Percentiles rank a stretch among this genome's conserved stretches.
phyloP scores from a whole-genome alignment of 1,284 basidiomycete species.

The Termitomyces sp. region DNA sequence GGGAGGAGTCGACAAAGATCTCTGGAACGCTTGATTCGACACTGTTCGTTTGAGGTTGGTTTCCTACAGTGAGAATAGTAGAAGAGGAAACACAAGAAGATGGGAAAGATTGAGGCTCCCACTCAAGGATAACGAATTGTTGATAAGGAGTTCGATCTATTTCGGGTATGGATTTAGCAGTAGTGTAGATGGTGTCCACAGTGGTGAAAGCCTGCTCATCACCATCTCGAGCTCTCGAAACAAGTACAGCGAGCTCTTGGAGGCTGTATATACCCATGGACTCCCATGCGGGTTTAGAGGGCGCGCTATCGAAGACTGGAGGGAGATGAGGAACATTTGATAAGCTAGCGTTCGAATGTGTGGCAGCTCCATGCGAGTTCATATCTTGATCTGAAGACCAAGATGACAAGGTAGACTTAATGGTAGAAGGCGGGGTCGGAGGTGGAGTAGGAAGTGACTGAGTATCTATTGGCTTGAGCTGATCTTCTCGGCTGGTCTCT shows the following conservation, averaged over 20 bases:
- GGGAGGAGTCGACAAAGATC: slow-evolving; percentile 31
- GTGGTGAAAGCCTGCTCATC: slow-evolving; percentile 29
- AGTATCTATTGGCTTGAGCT: neutral
- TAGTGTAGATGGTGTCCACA: slow-evolving; percentile 32
- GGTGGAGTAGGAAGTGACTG: slow-evolving; percentile 4
- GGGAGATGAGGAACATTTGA: neutral
- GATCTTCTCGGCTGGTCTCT: neutral
- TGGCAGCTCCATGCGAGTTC: neutral
- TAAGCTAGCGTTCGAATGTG: neutral
- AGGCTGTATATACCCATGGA: slow-evolving; percentile 24
- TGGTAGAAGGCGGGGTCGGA: neutral
- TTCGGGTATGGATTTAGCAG: slow-evolving; percentile 31
- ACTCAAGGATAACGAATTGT: slow-evolving; percentile 29
- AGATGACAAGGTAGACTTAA: neutral
- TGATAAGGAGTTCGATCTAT: slow-evolving; percentile 34
- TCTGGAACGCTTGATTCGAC: slow-evolving; percentile 5
- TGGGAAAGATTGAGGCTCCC: slow-evolving; percentile 8
- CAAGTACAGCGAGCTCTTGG: slow-evolving; percentile 32
- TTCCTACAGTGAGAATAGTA: neutral
- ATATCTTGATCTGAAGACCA: neutral
- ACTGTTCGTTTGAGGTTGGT: neutral
- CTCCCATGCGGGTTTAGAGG: neutral
- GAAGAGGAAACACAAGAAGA: neutral
- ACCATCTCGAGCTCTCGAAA: slow-evolving; percentile 32
- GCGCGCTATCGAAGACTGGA: neutral